Base-by-base conservation (phyloP, 495 filamentous ascomycete species). In the Aspergillus coremiiformis region DNA sequence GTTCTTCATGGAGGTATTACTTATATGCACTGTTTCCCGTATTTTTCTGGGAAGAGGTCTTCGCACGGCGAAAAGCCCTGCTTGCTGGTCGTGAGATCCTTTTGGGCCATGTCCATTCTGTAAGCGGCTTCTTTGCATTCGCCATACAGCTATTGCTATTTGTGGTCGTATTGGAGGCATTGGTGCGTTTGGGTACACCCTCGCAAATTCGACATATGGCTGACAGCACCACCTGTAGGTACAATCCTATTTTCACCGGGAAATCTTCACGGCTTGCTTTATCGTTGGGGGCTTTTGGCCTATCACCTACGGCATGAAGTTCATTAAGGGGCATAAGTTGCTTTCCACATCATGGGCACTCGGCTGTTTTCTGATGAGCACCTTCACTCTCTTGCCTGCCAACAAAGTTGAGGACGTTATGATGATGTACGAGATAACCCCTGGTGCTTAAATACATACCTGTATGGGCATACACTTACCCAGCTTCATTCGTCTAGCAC, bases 41-140 rank as follows among this genome's bases (percentile, higher is more conserved):
- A 2, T 80, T 84, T 41, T 96, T 99, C 74, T 99, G 94, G 93
- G 91, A 96, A 63, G 94, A 95, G 59, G 90, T 97, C 0, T 89
- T 86, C 64, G 89, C 87, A 3, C 81, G 89, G 8, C 75, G 90
- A 41, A 77, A 78, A 44, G 83, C 88, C 47, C 60, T 96, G 39
- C 55, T 66, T 41, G 76, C 84, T 53, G 93, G 90, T 8, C 77
- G 78, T 37, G 77, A 77, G 53, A 78, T 80, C 44, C 65, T 97
- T 14, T 78, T 96, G 45, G 78, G 79, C 5, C 78, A 90, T 57
- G 70, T 92, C 27, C 68, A 73, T 41, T 80, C 83, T 1, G 69
- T 79, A 24, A 67, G 70, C 30, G 79, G 75, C 7, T 67, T 81
- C 44, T 51, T 78, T 14, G 74, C 71, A n/a, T 60, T 81, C 54